A percentile compares a stretch with the other conserved stretches of the same genome.
Conservation (phyloP, 495 filamentous ascomycete genomes). For the Hypoxylon perforatum region DNA sequence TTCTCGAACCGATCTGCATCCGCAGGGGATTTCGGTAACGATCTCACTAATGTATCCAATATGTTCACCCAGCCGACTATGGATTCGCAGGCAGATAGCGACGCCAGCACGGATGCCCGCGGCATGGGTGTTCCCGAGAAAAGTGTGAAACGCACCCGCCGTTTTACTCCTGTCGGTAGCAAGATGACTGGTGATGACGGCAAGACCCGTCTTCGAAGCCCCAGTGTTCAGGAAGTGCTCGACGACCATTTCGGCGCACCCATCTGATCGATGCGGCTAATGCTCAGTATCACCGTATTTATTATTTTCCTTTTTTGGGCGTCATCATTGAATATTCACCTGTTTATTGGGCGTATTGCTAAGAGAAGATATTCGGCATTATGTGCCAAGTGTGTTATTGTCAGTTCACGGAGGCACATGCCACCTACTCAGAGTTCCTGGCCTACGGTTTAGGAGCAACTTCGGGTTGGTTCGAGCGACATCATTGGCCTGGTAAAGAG, state of each 20-base stretch:
- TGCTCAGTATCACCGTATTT: not conserved
- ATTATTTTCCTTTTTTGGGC: constrained; percentile 14
- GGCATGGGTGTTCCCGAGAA: constrained; percentile 33
- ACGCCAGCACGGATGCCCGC: constrained; percentile 24
- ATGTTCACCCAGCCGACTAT: constrained; percentile 31
- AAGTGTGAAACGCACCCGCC: constrained; percentile 52
- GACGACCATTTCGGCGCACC: constrained; percentile 28
- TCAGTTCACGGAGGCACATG: not conserved
- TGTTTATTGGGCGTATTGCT: constrained; percentile 34
- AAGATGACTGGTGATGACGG: constrained; percentile 55
- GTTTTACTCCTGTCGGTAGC: constrained; percentile 57
- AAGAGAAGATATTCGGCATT: constrained; percentile 4
- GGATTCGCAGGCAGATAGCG: constrained; percentile 19
- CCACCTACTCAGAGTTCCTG: not conserved
- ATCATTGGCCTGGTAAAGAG: constrained; percentile 20
- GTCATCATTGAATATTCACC: constrained; percentile 41
- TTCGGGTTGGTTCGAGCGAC: constrained; percentile 24
- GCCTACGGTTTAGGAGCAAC: constrained; percentile 5
- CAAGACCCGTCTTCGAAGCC: constrained; percentile 50
- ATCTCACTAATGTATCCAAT: constrained; percentile 36
- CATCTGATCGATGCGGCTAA: constrained; percentile 18
- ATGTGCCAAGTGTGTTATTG: constrained; percentile 11
- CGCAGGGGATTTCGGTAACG: constrained; percentile 39
- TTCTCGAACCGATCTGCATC: constrained; percentile 44
- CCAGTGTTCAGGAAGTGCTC: constrained; percentile 34